Base-by-base conservation (phyloP, 805 yeast species). In the Wickerhamiella azymoides region DNA sequence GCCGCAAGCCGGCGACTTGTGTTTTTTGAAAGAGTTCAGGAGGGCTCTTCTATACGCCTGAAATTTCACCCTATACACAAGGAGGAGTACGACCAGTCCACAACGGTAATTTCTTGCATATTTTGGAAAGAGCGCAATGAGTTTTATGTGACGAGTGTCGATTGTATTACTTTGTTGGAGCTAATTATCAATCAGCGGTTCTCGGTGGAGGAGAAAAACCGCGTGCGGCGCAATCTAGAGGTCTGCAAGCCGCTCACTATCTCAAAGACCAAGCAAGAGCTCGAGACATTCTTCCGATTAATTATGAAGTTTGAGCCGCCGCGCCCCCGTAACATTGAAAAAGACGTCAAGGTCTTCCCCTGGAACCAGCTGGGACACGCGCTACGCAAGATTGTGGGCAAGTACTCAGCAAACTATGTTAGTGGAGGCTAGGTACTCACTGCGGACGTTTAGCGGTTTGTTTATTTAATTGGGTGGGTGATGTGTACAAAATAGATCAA, bases 301-400 rank as follows among this genome's bases (percentile, higher is more conserved):
- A 69, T 79, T 32, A 79, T 79, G 84, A 61, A 68, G 27, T 79
- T 72, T 66, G 72, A 72, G 25, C 68, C 68, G 47, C 85, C 85
- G 2, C 67, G 75, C 51, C 85, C 85, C 5, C 63, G 85, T 36
- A 77, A 77, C 51, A 79, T 79, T 39, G 84, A 77, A 53, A 79
- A 79, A 57, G 82, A 78, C 56, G 71, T 79, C 49, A 79, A 79
- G 56, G 83, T 79, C 3, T 74, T 79, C 54, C 64, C 66, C 21
- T 79, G 85, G 85, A 54, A 57, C 17, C 66, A 69, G 38, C 60
- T 79, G 21, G 70, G 65, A 33, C 66, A 62, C 26, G 84, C 84
- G 0, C 55, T 79, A 43, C 59, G 62, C 21, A 77, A 74, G 54
- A 79, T 79, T 11, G 66, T 76, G 28, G 64, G 76, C 28, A 79